Base-by-base conservation (phyloP, 805 yeast genomes). In the Candida piceae region DNA sequence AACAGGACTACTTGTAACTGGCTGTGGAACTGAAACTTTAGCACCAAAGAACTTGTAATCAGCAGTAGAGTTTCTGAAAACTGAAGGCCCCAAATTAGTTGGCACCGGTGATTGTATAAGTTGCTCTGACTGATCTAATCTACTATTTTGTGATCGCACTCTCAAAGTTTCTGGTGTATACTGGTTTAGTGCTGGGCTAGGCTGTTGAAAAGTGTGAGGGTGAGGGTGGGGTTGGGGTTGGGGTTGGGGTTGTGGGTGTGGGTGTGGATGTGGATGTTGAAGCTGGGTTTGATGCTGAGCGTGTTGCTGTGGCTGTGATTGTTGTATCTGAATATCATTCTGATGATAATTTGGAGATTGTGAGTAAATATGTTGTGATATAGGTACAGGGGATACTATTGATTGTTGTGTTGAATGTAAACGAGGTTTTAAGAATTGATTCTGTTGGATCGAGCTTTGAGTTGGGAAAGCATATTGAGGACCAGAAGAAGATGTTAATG, bases 1-100 rank as follows among this genome's bases (percentile, higher is more conserved):
- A 2, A 54, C 25, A 7, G 16, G 23, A 1, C 46, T 35, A 17
- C 38, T 44, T 7, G 49, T 38, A 10, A 57, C 56, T 6, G 60
- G 35, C 10, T 36, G 36, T 3, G 52, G 50, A 17, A 41, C 38
- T 13, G 40, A 42, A 10, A 35, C 17, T 29, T 36, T 45, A 24
- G 36, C 36, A 16, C 49, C 48, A 26, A 46, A 47, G 31, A 42
- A 39, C 7, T 39, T 33, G 21, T 34, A 35, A 13, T 49, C 49
- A 10, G 42, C 33, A 4, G 38, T 39, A 3, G 44, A 33, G 3
- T n/a, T 17, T 33, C 58, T 43, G 11, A 38, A 40, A 16, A 52
- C 57, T 2, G 51, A 48, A 2, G 54, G 56, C 2, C 40, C 48
- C 9, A n/a, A 5, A 15, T 22, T 28, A n/a, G 16, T 6, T 9